Base-by-base conservation (phyloP, 371 early-diverging fungal species). In the Mucor irregularis region DNA sequence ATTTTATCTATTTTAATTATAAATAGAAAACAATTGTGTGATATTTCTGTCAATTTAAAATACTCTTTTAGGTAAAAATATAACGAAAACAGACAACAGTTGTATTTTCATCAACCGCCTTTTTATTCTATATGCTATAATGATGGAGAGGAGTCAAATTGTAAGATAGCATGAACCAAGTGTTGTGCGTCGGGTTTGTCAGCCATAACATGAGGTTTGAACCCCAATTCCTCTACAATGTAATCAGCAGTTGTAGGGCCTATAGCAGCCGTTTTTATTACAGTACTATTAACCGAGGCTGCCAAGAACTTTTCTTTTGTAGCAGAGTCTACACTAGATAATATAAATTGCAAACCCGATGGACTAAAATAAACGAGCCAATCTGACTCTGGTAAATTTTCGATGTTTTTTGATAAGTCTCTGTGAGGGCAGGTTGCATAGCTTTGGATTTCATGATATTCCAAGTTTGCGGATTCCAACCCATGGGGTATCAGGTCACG, bases 291-390 rank as follows among this genome's bases (percentile, higher is more conserved):
- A 0, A 31, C 25, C 17, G 30, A 13, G 9, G 42, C 42, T 0
- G 11, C 38, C 24, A 49, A 49, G 6, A 49, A 19, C 16, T 16
- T 31, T 25, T 21, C 9, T 11, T 35, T 49, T 9, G 6, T 35
- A 17, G 11, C 11, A 4, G 9, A 19, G 5, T 31, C 16, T 16
- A 30, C 17, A 3, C 4, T 17, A 0, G 35, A 45, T 19, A 73
- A 31, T 0, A 74, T 58, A 45, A 73, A 69, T 47, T 79, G 66
- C 9, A 82, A 61, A 2, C 84, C 84, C 2, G 84, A 83, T 25
- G 86, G 86, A 67, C 86, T 86, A 58, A 82, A 86, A 53, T 73
- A 79, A 8, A 77, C 78, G 2, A 66, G 29, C 86, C 84, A 83
- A n/a, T 60, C 60, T 37, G 49, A 16, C 21, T 10, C 17, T 14